Conservation (phyloP, 768 basidiomycete species). For the Pleurotus platypus region DNA sequence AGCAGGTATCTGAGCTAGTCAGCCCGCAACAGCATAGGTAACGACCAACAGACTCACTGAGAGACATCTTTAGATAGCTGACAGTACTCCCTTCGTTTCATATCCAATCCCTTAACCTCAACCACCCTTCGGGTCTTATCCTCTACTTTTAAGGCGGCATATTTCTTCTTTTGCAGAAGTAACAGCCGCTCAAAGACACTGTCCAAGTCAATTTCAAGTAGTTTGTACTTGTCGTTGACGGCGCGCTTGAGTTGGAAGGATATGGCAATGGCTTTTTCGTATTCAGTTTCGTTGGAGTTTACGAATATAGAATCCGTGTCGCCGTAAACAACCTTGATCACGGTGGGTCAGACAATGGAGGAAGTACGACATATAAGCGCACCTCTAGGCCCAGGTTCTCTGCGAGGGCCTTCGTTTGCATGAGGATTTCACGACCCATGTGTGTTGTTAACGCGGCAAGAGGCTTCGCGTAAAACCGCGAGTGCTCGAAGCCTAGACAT, state of each 20-base stretch:
- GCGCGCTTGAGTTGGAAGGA: conserved; percentile 92
- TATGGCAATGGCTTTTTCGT: conserved; percentile 87
- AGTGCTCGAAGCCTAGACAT: conserved; percentile 96
- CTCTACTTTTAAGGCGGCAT: conserved; percentile 94
- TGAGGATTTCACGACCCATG: conserved; percentile 97
- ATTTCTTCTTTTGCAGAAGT: conserved; percentile 98
- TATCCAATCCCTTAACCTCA: conserved; percentile 96
- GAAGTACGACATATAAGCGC: conserved; percentile 22
- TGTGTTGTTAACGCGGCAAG: conserved; percentile 97
- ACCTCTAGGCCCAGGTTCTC: conserved; percentile 90
- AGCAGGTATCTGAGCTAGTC: conserved; percentile 68
- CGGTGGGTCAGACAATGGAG: neutral
- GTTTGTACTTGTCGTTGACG: conserved; percentile 92
- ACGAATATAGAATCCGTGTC: conserved; percentile 99
- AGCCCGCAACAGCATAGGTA: neutral
- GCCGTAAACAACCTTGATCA: conserved; percentile 87
- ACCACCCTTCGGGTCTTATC: conserved; percentile 73
- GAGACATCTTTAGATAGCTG: conserved; percentile 89
- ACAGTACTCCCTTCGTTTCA: conserved; percentile 98
- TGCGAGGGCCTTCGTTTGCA: conserved; percentile 87
- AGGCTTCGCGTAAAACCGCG: conserved; percentile 93
- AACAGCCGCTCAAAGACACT: conserved; percentile 90
- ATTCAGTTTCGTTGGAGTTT: conserved; percentile 89
- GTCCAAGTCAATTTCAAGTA: conserved; percentile 96
- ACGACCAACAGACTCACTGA: conserved; percentile 54